phyloP scores from a whole-genome alignment of 352 stramenopile genomes.

The Paralagenidium karlingii region DNA sequence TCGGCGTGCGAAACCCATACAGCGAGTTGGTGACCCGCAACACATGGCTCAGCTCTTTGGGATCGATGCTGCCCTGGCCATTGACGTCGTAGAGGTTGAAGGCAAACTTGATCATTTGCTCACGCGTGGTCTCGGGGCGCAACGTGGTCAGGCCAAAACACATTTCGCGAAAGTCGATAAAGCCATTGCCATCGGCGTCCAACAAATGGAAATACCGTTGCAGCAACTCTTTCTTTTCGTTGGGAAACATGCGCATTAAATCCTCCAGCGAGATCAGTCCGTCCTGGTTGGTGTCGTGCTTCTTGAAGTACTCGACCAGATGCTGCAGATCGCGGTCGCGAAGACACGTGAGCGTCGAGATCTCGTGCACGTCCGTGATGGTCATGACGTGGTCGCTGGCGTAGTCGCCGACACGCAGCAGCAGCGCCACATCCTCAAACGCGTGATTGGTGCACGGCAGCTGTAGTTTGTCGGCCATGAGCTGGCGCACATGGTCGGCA shows the following conservation, averaged over 20 bases:
- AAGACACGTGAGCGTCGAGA: conserved; percentile 30
- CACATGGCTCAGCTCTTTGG: conserved; percentile 27
- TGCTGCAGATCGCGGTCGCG: conserved; percentile 23
- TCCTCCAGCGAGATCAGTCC: conserved; percentile 56
- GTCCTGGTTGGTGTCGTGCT: conserved; percentile 40
- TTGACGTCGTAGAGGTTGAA: conserved; percentile 57
- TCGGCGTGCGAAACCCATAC: too few species aligned
- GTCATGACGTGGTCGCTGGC: conserved; percentile 41
- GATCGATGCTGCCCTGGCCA: conserved; percentile 40
- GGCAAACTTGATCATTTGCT: conserved; percentile 32
- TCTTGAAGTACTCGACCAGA: conserved; percentile 43
- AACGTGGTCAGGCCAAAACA: conserved; percentile 42
- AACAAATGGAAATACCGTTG: conserved; percentile 44
- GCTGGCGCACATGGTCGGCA: conserved; percentile 37
- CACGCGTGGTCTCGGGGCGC: conserved; percentile 18
- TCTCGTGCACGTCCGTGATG: conserved; percentile 37
- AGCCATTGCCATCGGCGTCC: conserved; percentile 38
- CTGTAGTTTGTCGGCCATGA: conserved; percentile 33
- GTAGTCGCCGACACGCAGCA: conserved; percentile 41
- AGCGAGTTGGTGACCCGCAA: conserved; percentile 30
- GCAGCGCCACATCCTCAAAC: conserved; percentile 54
- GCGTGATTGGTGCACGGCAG: conserved; percentile 58
- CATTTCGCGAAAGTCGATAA: conserved; percentile 63
- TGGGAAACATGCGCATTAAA: conserved; percentile 27
- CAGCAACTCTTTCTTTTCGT: conserved; percentile 31